phyloP scores from a whole-genome alignment of 1,284 basidiomycete species.

The Veloporphyrellus conicus region DNA sequence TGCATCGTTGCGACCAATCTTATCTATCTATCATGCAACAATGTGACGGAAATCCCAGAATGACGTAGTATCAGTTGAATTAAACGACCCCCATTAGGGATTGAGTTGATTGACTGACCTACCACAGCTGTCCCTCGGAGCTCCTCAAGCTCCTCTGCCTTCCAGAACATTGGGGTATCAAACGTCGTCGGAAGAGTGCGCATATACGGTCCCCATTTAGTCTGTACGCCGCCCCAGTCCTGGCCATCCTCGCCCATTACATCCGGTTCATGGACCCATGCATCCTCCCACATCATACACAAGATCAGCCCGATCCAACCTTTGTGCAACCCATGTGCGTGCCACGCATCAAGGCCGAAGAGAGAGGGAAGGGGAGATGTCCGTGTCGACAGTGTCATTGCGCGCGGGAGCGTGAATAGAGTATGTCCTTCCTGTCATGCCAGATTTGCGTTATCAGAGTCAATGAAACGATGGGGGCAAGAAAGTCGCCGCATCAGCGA shows the following conservation, averaged over 20 bases:
- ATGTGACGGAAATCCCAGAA: background rate
- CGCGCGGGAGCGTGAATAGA: conserved; percentile 81
- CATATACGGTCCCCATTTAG: conserved; percentile 36
- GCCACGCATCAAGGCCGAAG: conserved; percentile 64
- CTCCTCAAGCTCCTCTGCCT: conserved; percentile 65
- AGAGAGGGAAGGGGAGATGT: conserved; percentile 64
- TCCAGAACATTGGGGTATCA: conserved; percentile 96
- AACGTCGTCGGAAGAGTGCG: conserved; percentile 69
- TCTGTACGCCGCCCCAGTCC: conserved; percentile 41
- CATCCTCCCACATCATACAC: conserved; percentile 92
- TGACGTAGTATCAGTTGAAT: conserved; percentile 6
- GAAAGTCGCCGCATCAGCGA: too few relatives aligned
- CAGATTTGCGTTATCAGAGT: background rate
- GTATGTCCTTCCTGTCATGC: conserved; percentile 58
- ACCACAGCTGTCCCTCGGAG: conserved; percentile 82
- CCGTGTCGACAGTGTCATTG: conserved; percentile 72
- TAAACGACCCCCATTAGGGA: background rate
- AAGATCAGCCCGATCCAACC: conserved; percentile 90
- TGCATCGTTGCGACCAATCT: conserved; percentile 83
- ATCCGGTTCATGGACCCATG: conserved; percentile 31
- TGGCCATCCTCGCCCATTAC: background rate
- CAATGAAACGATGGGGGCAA: too few relatives aligned
- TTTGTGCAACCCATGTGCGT: conserved; percentile 48
- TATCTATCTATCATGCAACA: conserved; percentile 47
- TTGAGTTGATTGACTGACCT: conserved; percentile 50